These are phyloP conservation scores for Solanum chaucha DNA, from an alignment of 257 asterid genomes.

Conservation along the genomic window DNA sequence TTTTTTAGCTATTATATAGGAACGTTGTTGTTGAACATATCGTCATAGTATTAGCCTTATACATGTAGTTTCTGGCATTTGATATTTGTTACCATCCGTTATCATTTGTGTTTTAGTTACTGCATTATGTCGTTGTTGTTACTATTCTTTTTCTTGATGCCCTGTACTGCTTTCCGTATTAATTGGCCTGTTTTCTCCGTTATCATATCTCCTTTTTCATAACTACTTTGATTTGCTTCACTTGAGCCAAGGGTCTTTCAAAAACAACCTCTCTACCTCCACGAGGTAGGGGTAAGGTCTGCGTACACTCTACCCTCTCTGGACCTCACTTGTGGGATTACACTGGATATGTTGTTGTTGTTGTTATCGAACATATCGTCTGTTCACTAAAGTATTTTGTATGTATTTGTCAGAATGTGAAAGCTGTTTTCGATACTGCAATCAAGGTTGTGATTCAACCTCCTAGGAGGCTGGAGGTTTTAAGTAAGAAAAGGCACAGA, in stretches of 20 bases:
- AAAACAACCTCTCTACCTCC: not conserved
- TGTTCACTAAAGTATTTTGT: not conserved
- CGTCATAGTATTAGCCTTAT: not conserved
- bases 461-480: constrained; percentile 68
- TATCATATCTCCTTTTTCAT: not conserved
- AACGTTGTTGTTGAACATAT: not conserved
- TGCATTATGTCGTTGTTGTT: not conserved
- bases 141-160: not conserved
- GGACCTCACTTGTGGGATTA: not conserved
- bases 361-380: not conserved
- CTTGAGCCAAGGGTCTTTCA: not conserved
- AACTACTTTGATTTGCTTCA: not conserved
- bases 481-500: constrained; percentile 46
- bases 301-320: not conserved
- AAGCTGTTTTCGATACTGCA: constrained; percentile 89
- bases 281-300: too few species aligned
- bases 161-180: not conserved
- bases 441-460: constrained; percentile 93
- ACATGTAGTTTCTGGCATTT: not conserved
- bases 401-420: constrained; percentile 54
- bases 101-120: not conserved
- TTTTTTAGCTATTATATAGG: not conserved
- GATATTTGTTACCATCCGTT: not conserved
- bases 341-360: not conserved
- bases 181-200: not conserved